Evolutionary conservation across 257 asterid species (phyloP), one percentile per base, ranked within the genome.

Genomic region (Solanum medicagineum): DNA sequence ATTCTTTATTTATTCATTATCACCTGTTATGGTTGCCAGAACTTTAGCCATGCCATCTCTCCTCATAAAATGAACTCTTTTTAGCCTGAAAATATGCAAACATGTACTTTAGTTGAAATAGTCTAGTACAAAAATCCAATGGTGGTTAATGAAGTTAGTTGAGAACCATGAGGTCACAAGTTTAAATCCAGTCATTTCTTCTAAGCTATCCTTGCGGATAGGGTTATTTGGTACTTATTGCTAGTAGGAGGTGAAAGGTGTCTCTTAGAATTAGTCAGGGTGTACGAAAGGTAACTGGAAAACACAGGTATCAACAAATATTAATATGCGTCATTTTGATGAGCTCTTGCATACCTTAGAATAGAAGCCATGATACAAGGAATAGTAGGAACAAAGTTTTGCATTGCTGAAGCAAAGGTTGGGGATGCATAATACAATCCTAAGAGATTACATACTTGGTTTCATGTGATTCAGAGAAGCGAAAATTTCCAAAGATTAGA

Each of bases 351-450:
- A 59, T 91, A 94, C 97, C 97, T 89, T 32, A 91, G 71, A 85
- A 86, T 90, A 70, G 92, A 88, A 85, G 91, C 92, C 92, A 88
- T 89, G 59, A 89, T 60, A 47, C 89, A 90, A 66, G 98, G 94
- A 75, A 95, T 92, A n/a, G 98, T 98, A 0, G 97, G 98, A 63
- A 95, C 97, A 7, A 97, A 91, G 88, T 95, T 95, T 81, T 94
- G 98, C 94, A 95, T 94, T 14, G 97, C 98, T 7, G 98, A 95
- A 74, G 96, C 98, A 32, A 95, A 94, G 56, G 97, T 93, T 71
- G 99, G 97, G 4, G 96, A 90, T 83, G 97, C 94, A 81, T 95
- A 91, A 85, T 92, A 92, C 90, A 95, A 60, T 13, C 99, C 99
- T 84, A 94, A 75, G 87, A 95, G 90, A 86, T 91, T 94, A 77